phyloP scores from a whole-genome alignment of 768 basidiomycete genomes.

The Lentinula detonsa region DNA sequence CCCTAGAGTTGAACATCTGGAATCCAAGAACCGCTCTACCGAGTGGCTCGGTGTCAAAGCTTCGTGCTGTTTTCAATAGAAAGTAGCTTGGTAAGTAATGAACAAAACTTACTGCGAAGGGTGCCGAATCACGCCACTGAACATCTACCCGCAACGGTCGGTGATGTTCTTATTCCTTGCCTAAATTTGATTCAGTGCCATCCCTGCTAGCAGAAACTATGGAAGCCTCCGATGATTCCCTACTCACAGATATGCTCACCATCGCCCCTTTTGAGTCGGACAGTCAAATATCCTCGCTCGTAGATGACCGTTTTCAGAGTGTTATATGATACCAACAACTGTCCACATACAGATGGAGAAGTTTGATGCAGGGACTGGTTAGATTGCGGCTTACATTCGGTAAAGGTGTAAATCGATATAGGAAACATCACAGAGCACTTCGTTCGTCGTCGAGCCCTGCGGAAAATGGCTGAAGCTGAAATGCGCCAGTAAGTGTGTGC shows the following conservation, averaged over 20 bases:
- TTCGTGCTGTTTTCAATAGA: slow-evolving; percentile 47
- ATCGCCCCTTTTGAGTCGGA: slow-evolving; percentile 25
- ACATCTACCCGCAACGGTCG: slow-evolving; percentile 25
- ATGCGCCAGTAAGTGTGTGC: too few species aligned
- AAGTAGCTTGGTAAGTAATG: slow-evolving; percentile 6
- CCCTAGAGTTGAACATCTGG: too few species aligned
- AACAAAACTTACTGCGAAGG: too few species aligned
- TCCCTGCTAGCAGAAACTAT: slow-evolving; percentile 22
- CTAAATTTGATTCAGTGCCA: slow-evolving; percentile 25
- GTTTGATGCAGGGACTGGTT: too few species aligned
- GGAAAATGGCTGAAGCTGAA: too few species aligned
- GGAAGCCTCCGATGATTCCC: slow-evolving; percentile 26
- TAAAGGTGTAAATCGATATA: too few species aligned
- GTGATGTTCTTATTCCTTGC: slow-evolving; percentile 18
- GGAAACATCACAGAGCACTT: too few species aligned
- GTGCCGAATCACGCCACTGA: slow-evolving; percentile 24
- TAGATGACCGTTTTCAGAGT: slow-evolving; percentile 30
- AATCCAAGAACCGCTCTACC: not conserved
- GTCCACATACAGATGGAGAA: too few species aligned
- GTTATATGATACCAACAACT: slow-evolving; percentile 27
- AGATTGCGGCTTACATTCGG: too few species aligned
- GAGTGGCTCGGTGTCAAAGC: slow-evolving; percentile 29
- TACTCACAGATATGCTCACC: slow-evolving; percentile 29
- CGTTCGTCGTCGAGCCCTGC: too few species aligned
- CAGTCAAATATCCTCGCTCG: slow-evolving; percentile 21